Base-by-base conservation (phyloP, 305 asterid genomes). In the Andrographis paniculata region DNA sequence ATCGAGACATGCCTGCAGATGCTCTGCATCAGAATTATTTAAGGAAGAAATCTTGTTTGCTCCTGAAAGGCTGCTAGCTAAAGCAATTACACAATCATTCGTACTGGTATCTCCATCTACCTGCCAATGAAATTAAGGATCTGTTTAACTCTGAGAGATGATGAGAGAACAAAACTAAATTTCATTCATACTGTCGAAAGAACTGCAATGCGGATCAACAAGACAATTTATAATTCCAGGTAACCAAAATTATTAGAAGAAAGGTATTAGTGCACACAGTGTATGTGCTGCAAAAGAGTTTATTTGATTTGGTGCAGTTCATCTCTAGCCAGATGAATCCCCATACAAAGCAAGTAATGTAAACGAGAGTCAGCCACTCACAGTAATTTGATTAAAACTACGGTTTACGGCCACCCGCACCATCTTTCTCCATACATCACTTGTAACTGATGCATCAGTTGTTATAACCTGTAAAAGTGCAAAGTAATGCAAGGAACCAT, bases 81-180 rank as follows among this genome's bases (percentile, higher is more conserved):
- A 78, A 61, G 95, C 96, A 68, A 91, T 84, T 51, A 86, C 96
- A 66, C 94, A 77, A 66, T 91, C 98, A 68, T 91, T 91, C 14
- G 99, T 91, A 65, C 99, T 91, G 50, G 87, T 91, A 66, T 91
- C 99, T 64, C 96, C 99, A 63, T 91, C 99, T 9, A 91, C 99
- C 96, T 86, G 94, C 43, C 64, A 66, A 68, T 54, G 42, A 47
- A 44, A 55, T n/a, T n/a, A n/a, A n/a, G n/a, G 27, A 52, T 56
- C 20, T 19, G 33, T 43, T 52, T 49, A 24, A 24, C 8, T n/a
- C n/a, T n/a, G n/a, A n/a, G n/a, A 24, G 6, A 24, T 24, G 30
- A 4, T 42, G 40, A 42, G 48, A 15, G 44, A 45, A 48, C 52
- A 23, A 21, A 50, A 53, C 37, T 30, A 9, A 44, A 42, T 35